Evolutionary conservation across 2,329 filamentous ascomycete genomes (phyloP).

Genomic region (Fusarium dlaminii): DNA sequence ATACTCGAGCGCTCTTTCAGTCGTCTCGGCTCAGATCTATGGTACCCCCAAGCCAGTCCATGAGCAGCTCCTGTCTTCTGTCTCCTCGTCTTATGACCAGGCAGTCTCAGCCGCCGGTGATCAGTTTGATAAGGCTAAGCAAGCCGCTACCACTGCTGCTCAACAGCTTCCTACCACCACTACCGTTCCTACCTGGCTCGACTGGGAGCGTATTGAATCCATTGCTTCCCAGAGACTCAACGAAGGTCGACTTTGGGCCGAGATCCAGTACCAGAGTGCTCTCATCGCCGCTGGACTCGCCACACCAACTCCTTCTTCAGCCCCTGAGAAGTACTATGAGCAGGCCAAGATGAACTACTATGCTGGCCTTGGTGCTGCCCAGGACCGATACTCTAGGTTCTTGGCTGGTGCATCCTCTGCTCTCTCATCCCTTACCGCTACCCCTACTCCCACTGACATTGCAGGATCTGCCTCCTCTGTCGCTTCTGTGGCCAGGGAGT

Average conservation of each 20-base stretch:
- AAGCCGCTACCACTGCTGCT: slow-evolving; percentile 59
- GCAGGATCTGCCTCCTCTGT: slow-evolving; percentile 60
- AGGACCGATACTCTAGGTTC: slow-evolving; percentile 82
- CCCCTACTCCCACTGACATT: slow-evolving; percentile 67
- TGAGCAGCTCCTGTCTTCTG: slow-evolving; percentile 73
- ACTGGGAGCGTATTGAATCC: slow-evolving; percentile 64
- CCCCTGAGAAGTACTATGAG: slow-evolving; percentile 67
- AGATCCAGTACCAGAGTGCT: slow-evolving; percentile 75
- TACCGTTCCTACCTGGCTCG: slow-evolving; percentile 52
- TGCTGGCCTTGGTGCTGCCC: slow-evolving; percentile 79
- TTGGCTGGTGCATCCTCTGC: slow-evolving; percentile 76
- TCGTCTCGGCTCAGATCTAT: slow-evolving; percentile 72
- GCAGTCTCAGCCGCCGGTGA: slow-evolving; percentile 70
- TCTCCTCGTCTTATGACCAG: slow-evolving; percentile 73
- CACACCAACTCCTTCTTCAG: slow-evolving; percentile 59
- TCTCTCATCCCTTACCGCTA: slow-evolving; percentile 67
- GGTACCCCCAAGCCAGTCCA: slow-evolving; percentile 76
- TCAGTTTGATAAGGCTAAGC: slow-evolving; percentile 64
- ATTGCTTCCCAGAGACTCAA: slow-evolving; percentile 76
- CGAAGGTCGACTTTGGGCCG: slow-evolving; percentile 76
- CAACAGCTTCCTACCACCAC: slow-evolving; percentile 59
- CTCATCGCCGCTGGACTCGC: slow-evolving; percentile 71
- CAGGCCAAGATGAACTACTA: slow-evolving; percentile 76
- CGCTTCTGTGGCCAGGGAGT: slow-evolving; percentile 60
- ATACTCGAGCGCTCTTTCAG: slow-evolving; percentile 73